Evolutionary conservation across 2,329 filamentous ascomycete species (phyloP).

Genomic region (Periconia macrospinosa): DNA sequence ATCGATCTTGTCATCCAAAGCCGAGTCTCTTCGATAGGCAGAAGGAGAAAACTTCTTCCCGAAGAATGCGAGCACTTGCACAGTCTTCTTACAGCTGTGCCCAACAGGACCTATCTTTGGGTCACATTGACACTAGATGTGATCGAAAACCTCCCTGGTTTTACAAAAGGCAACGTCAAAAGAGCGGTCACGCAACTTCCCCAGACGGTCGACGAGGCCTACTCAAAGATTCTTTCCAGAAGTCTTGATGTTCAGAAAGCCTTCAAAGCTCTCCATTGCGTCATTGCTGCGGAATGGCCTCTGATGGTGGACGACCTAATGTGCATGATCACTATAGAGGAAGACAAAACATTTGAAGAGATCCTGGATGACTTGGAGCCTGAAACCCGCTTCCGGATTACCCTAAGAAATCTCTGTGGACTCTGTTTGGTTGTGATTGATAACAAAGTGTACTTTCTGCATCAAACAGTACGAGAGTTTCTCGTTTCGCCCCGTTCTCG

Average conservation of each 20-base stretch:
- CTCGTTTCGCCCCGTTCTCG: slow-evolving; percentile 1
- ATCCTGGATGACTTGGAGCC: slow-evolving; percentile 1
- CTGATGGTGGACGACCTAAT: slow-evolving; percentile 11
- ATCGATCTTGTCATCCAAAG: slow-evolving; percentile 36
- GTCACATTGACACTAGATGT: slow-evolving; percentile 38
- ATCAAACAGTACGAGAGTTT: slow-evolving; percentile 12
- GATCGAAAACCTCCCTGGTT: slow-evolving; percentile 19
- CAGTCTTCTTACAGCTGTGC: slow-evolving; percentile 28
- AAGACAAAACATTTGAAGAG: background rate
- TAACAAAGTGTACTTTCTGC: slow-evolving; percentile 6
- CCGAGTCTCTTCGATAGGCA: slow-evolving; percentile 12
- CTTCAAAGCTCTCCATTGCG: slow-evolving; percentile 15
- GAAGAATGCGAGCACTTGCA: slow-evolving; percentile 11
- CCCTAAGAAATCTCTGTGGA: slow-evolving; percentile 5
- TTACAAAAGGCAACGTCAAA: slow-evolving; percentile 2
- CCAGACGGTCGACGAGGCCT: slow-evolving; percentile 24
- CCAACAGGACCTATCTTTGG: slow-evolving; percentile 48
- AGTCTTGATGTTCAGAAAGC: slow-evolving; percentile 26
- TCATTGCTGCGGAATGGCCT: slow-evolving; percentile 9
- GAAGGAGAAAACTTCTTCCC: background rate
- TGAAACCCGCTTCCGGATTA: slow-evolving; percentile 1
- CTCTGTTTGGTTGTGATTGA: slow-evolving; percentile 6
- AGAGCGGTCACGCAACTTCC: slow-evolving; percentile 14
- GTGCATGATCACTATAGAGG: slow-evolving; percentile 11
- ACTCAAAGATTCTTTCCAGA: slow-evolving; percentile 40